Evolutionary conservation across 2,329 filamentous ascomycete species (phyloP), one percentile per base, ranked within the genome.

Genomic region (Nothopassalora personata): DNA sequence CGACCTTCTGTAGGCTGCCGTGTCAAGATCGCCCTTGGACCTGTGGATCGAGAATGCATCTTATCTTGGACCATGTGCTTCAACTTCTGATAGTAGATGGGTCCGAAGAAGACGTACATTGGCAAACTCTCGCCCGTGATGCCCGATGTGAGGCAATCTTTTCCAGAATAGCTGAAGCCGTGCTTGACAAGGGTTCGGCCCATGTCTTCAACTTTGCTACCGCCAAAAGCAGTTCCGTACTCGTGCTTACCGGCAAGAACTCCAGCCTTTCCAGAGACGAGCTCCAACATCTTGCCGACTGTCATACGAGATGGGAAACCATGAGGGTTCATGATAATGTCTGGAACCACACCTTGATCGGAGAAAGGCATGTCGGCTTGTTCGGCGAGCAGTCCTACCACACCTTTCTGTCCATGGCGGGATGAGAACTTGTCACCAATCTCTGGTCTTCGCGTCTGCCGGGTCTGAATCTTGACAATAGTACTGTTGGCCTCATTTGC

Each of bases 61-160:
- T 99, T 99, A 74, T 99, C 94, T 75, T 97, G 92, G 4, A 99
- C 94, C 94, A 99, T 99, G 82, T 99, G 94, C 83, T 99, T 99
- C 65, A 99, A 85, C 66, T 96, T 96, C 80, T 99, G 94, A 80
- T 99, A 99, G 80, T 96, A 99, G 76, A 99, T 99, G 10, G 94
- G 94, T 0, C 94, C 94, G 73, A 96, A 96, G 81, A 97, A 99
- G 71, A 99, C 91, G 76, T 97, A 97, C 11, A 92, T 92, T 64
- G 96, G 91, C 5, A 97, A 81, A 0, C 90, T 86, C 76, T 99
- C 94, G 68, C 94, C 95, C 0, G 94, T 97, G 72, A 97, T 93
- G 36, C 94, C 94, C 0, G 87, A 92, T 0, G 94, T 97, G 63
- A 99, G 87, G 76, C 92, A 96, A 74, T 99, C 94, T 73, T 99